These are phyloP conservation scores for Hypoxylon lienhwacheense DNA, from an alignment of 495 filamentous ascomycete species.

Conservation along the genomic window DNA sequence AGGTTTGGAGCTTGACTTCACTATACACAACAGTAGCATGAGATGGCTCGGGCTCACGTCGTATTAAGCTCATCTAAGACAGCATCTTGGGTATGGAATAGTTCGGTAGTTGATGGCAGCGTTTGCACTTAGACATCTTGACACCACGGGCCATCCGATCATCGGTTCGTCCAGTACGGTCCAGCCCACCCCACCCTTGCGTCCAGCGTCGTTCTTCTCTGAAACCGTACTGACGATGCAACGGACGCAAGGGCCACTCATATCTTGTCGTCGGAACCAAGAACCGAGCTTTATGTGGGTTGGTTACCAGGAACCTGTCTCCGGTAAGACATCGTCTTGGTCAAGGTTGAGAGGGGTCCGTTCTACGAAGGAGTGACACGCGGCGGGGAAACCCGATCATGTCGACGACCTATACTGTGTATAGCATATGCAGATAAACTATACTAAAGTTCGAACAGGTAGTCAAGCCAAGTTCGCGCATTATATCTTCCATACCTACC, in stretches of 20 bases:
- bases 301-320: neutral
- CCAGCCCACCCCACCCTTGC: neutral
- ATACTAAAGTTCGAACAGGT: no score
- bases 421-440: no score
- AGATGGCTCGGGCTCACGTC: neutral
- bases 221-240: constrained; percentile 24
- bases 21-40: neutral
- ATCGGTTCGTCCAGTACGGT: constrained; percentile 22
- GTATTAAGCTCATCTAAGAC: constrained; percentile 31
- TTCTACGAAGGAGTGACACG: constrained; percentile 10
- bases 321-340: constrained; percentile 8
- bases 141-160: no score
- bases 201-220: constrained; percentile 16
- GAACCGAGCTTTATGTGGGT: constrained; percentile 9
- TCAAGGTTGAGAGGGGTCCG: constrained; percentile 1
- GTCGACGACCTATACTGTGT: no score
- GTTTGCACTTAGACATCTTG: constrained; percentile 3
- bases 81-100: constrained; percentile 17
- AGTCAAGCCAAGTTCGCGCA: no score
- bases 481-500: no score
- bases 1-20: constrained; percentile 1
- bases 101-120: constrained; percentile 13
- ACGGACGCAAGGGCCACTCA: neutral
- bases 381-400: constrained; percentile 1
- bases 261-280: constrained; percentile 14